These are phyloP conservation scores for Ustilago lituana DNA, from an alignment of 1,284 basidiomycete species.

Conservation along the genomic window DNA sequence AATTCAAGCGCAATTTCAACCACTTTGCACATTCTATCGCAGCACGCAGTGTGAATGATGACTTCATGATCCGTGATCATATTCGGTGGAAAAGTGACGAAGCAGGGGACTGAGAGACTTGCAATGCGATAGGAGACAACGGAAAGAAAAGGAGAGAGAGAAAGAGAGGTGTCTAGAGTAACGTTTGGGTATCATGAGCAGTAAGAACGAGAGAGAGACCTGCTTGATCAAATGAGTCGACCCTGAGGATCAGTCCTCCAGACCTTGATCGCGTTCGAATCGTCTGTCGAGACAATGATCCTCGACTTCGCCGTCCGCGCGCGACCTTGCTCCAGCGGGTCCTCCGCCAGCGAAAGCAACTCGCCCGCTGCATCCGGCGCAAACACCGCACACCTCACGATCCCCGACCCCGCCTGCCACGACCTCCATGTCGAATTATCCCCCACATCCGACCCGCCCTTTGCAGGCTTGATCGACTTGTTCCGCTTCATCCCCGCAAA, in stretches of 20 bases:
- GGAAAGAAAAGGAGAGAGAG: too few relatives aligned
- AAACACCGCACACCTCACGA: conserved; percentile 52
- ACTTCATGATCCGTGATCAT: too few relatives aligned
- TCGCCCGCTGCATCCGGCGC: conserved; percentile 39
- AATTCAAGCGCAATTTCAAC: not conserved
- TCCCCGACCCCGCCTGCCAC: conserved; percentile 45
- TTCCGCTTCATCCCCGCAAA: conserved; percentile 26
- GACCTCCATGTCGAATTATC: conserved; percentile 32
- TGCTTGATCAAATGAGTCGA: conserved; percentile 18
- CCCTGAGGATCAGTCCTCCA: conserved; percentile 48
- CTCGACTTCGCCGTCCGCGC: conserved; percentile 10
- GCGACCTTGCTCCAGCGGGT: conserved; percentile 29
- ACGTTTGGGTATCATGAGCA: not conserved
- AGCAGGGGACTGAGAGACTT: not conserved
- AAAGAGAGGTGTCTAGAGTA: conserved; percentile 2
- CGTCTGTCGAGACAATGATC: conserved; percentile 56
- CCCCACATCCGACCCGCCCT: conserved; percentile 5
- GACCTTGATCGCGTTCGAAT: conserved; percentile 33
- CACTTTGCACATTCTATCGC: not conserved
- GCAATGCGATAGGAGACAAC: conserved; percentile 1
- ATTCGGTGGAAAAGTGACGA: too few relatives aligned
- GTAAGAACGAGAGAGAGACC: too few relatives aligned
- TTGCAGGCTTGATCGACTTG: conserved; percentile 17
- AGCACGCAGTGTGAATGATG: too few relatives aligned
- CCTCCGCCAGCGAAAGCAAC: conserved; percentile 29